A percentile compares a stretch with the other conserved stretches of the same genome.
Conservation (phyloP, 225 moss, liverwort and hornwort genomes). For the Lunularia cruciata region DNA sequence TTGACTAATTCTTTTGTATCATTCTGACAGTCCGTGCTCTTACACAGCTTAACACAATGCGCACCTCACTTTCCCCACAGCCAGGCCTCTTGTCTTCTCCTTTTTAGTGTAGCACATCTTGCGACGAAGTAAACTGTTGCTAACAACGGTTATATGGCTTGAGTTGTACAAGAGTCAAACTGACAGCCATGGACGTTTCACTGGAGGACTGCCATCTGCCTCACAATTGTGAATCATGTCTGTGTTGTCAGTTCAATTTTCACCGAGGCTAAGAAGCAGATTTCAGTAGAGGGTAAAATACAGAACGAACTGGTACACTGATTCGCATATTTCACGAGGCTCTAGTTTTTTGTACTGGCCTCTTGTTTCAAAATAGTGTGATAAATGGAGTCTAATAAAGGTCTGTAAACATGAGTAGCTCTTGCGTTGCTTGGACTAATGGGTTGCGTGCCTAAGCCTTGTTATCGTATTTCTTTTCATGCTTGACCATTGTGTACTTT, state of each 20-base stretch:
- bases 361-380: constrained; percentile 29
- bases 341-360: constrained; percentile 3
- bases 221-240: constrained; percentile 2
- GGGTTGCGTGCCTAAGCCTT: too few species aligned
- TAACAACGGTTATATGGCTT: constrained; percentile 22
- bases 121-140: constrained; percentile 17
- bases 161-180: constrained; percentile 23
- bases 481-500: too few species aligned
- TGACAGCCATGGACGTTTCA: constrained; percentile 20
- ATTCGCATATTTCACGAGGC: constrained; percentile 19
- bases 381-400: constrained; percentile 32
- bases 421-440: background rate
- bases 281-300: constrained; percentile 3
- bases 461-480: too few species aligned
- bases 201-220: constrained; percentile 13
- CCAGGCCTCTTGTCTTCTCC: constrained; percentile 12
- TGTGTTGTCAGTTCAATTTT: constrained; percentile 18
- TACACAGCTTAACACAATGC: constrained; percentile 17
- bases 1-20: constrained; percentile 38
- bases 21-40: constrained; percentile 26
- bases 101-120: constrained; percentile 21
- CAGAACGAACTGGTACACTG: constrained; percentile 18
- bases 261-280: constrained; percentile 17
- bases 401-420: constrained; percentile 24
- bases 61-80: constrained; percentile 17